Evolutionary conservation across 768 basidiomycete species (phyloP).

Genomic region (Auricularia sp.): DNA sequence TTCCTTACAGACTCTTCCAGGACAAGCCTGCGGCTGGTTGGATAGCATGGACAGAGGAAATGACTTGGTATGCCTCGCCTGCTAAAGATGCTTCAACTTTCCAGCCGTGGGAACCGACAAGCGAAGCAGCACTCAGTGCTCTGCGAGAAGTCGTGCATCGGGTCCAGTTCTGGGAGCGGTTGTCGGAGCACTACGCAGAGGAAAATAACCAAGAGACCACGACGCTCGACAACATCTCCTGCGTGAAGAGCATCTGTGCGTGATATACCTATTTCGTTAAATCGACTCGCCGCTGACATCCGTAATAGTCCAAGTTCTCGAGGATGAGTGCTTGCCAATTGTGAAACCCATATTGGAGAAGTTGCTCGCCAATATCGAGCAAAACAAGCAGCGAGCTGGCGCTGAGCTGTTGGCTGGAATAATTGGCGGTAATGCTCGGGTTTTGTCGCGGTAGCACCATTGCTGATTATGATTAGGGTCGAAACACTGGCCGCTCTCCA

Average conservation of each 20-base stretch:
- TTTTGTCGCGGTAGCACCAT: background rate
- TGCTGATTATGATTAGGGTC: conserved; percentile 37
- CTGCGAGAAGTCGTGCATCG: conserved; percentile 39
- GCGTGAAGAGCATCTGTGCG: conserved; percentile 68
- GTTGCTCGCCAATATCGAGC: conserved; percentile 58
- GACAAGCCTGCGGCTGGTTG: conserved; percentile 57
- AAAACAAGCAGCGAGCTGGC: conserved; percentile 80
- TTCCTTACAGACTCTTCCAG: conserved; percentile 32
- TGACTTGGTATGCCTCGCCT: conserved; percentile 39
- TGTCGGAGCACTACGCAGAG: conserved; percentile 62
- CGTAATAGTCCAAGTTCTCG: conserved; percentile 63
- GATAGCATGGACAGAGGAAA: conserved; percentile 47
- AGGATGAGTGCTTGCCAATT: conserved; percentile 55
- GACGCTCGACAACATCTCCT: conserved; percentile 59
- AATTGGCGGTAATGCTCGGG: conserved; percentile 37
- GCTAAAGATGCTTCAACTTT: conserved; percentile 39
- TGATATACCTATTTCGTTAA: background rate
- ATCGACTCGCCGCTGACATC: conserved; percentile 1
- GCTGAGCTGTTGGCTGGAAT: conserved; percentile 74
- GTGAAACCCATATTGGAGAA: conserved; percentile 52
- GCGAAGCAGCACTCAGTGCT: conserved; percentile 37
- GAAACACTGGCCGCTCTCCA: conserved; percentile 76
- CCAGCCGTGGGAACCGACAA: conserved; percentile 48
- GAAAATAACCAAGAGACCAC: conserved; percentile 63
- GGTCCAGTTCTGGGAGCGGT: conserved; percentile 53